These are phyloP conservation scores for Brettanomyces naardenensis DNA, from an alignment of 805 yeast genomes.

Conservation along the genomic window DNA sequence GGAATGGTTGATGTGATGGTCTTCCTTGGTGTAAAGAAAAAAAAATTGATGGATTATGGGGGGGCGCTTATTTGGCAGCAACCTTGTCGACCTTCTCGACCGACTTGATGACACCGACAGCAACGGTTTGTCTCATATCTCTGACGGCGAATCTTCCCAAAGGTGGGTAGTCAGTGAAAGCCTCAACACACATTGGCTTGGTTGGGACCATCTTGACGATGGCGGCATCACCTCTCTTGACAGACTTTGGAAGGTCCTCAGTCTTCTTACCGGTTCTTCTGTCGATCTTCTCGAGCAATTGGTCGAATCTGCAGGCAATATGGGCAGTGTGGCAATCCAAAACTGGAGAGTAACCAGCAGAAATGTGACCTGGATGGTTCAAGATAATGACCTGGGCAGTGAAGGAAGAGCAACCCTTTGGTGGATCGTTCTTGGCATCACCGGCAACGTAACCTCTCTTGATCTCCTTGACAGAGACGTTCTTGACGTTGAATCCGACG, in stretches of 20 bases:
- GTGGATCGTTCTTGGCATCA: slow-evolving; percentile 86
- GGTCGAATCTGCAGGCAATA: slow-evolving; percentile 86
- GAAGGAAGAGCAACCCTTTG: slow-evolving; percentile 68
- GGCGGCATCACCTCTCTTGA: slow-evolving; percentile 96
- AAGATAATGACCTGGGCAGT: slow-evolving; percentile 74
- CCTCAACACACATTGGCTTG: slow-evolving; percentile 92
- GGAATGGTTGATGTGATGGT: too few species aligned
- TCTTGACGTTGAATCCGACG: slow-evolving; percentile 86
- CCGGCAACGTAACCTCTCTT: slow-evolving; percentile 92
- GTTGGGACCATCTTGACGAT: slow-evolving; percentile 83
- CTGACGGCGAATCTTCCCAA: slow-evolving; percentile 98
- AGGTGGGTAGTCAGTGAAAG: slow-evolving; percentile 92
- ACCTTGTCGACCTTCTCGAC: slow-evolving; percentile 88
- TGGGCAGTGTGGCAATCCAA: slow-evolving; percentile 91
- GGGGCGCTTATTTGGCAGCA: slow-evolving; percentile 48
- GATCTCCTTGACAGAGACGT: slow-evolving; percentile 80
- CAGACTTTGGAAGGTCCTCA: slow-evolving; percentile 86
- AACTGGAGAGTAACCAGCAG: slow-evolving; percentile 88
- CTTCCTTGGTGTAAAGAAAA: too few species aligned
- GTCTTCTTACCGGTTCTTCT: slow-evolving; percentile 87
- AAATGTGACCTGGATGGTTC: slow-evolving; percentile 88
- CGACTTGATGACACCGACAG: slow-evolving; percentile 98
- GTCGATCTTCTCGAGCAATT: slow-evolving; percentile 76
- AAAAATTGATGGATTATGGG: too few species aligned
- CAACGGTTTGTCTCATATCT: slow-evolving; percentile 99